Base-by-base conservation (phyloP, 2,329 filamentous ascomycete species). In the Ceratocystis diversiconidia region DNA sequence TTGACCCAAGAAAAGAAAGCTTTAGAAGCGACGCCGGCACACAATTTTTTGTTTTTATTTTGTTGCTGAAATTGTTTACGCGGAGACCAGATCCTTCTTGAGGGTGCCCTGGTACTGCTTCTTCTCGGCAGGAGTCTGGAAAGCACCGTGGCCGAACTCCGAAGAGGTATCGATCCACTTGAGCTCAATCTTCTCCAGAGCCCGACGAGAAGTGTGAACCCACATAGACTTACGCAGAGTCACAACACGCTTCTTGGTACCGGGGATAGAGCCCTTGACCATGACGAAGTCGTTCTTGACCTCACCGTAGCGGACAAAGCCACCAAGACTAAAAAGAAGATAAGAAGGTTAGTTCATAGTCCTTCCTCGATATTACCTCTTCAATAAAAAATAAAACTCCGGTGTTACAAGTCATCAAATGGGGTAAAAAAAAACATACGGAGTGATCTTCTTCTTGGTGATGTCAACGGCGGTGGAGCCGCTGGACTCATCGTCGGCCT, bases 161-260 rank as follows among this genome's bases (percentile, higher is more conserved):
- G 92, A 96, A 70, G 92, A 96, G 74, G 94, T 99, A 76, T 99
- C 94, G 88, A 99, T 99, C 94, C 94, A 99, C 83, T 99, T 99
- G 83, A 99, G 89, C 76, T 92, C 90, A 79, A 97, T 89, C 90
- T 99, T 97, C 88, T 99, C 94, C 76, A 96, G 85, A 66, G 94
- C 90, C 79, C 88, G 91, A 78, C 94, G 85, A 76, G 89, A 96
- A 73, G 92, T 97, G 85, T 99, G 94, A 70, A 83, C 84, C 86
- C 94, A 97, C 85, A 99, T 94, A 72, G 92, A 95, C 85, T 97
- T 99, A 80, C 94, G 89, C 74, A 99, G 89, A 73, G 94, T 99
- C 83, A 97, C 89, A 77, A 99, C 87, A 78, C 94, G 87, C 92
- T 99, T 99, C 92, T 97, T 97, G 77, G 91, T 87, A 87, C 94